Conservation (phyloP, 2,329 filamentous ascomycete species). For the Verticillium tricorpus region DNA sequence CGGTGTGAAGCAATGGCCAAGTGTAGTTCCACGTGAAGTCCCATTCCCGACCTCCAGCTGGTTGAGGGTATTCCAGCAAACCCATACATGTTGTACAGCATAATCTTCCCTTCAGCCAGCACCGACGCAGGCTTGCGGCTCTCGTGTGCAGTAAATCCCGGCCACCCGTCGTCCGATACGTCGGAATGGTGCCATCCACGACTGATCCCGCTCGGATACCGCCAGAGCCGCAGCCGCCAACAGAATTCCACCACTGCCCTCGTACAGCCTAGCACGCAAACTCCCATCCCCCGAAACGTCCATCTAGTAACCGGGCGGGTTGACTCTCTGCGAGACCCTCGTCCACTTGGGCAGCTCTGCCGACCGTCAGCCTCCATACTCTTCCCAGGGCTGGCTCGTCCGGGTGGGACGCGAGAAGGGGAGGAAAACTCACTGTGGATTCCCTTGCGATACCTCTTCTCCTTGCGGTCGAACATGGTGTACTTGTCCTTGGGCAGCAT, state of each 20-base stretch:
- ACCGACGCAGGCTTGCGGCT: background rate
- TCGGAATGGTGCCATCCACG: background rate
- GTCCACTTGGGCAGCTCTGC: slow-evolving; percentile 88
- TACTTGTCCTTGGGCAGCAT: slow-evolving; percentile 98
- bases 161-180: background rate
- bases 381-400: too few species aligned
- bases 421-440: slow-evolving; percentile 78
- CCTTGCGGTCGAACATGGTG: slow-evolving; percentile 94
- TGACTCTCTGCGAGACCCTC: slow-evolving; percentile 86
- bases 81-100: background rate
- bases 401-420: too few species aligned
- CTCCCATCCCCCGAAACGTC: background rate
- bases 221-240: background rate
- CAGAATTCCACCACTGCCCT: background rate
- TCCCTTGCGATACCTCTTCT: slow-evolving; percentile 91
- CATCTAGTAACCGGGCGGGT: slow-evolving; percentile 84
- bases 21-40: background rate
- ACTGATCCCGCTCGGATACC: background rate
- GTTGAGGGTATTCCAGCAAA: background rate
- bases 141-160: background rate
- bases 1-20: background rate
- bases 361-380: background rate
- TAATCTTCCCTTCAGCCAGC: background rate
- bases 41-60: background rate
- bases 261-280: background rate